Conservation (phyloP, 1,284 basidiomycete species). For the Anthracocystis panici-leucophaei region DNA sequence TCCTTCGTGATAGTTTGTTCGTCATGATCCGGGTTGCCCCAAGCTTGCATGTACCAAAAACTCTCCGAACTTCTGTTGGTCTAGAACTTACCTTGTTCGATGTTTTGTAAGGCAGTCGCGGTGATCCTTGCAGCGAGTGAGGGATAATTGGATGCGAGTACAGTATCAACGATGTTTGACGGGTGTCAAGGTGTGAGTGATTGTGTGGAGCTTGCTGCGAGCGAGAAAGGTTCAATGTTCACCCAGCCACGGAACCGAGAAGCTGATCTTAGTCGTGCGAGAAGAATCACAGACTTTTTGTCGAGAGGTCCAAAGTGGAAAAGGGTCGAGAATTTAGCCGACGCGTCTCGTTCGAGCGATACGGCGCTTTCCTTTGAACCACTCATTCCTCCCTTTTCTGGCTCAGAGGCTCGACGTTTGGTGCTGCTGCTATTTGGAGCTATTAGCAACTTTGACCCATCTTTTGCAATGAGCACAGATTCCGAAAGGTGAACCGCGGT, state of each 20-base stretch:
- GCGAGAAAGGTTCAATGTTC: not conserved
- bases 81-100: conserved; percentile 1
- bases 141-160: not conserved
- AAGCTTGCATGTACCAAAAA: not conserved
- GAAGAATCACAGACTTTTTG: not conserved
- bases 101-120: not conserved
- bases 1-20: not conserved
- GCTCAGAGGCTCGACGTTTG: not conserved
- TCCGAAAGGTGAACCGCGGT: no score
- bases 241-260: conserved; percentile 6
- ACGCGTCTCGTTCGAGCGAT: conserved; percentile 10
- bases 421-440: no score
- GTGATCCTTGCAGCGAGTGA: conserved; percentile 1
- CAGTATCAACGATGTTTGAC: not conserved
- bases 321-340: not conserved
- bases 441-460: no score
- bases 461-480: no score
- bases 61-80: not conserved
- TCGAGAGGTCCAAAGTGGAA: no score
- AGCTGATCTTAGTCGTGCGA: not conserved
- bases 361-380: not conserved
- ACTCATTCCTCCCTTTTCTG: not conserved
- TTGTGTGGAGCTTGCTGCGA: not conserved
- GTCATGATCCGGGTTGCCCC: not conserved
- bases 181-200: not conserved